Evolutionary conservation across 2,329 filamentous ascomycete species (phyloP).

Genomic region (Epichloe hybrida): DNA sequence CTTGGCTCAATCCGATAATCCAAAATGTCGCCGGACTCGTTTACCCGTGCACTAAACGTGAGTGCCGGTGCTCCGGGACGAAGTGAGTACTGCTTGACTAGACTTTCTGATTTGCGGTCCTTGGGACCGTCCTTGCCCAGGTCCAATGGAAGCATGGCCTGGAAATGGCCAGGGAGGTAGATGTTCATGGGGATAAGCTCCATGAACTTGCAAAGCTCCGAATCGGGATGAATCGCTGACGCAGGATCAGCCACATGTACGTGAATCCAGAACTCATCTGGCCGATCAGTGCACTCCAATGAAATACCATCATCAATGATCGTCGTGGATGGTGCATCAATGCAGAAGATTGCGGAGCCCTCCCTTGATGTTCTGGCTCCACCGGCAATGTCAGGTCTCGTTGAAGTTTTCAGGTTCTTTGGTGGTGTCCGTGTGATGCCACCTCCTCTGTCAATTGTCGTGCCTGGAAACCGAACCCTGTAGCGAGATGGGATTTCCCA

Average conservation of each 20-base stretch:
- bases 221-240: conserved; percentile 49
- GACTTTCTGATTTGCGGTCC: conserved; percentile 20
- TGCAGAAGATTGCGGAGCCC: conserved; percentile 52
- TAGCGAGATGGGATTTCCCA: conserved; percentile 58
- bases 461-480: conserved; percentile 38
- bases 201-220: conserved; percentile 45
- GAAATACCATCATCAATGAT: conserved; percentile 75
- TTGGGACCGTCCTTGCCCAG: conserved; percentile 16
- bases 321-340: conserved; percentile 51
- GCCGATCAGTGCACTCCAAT: conserved; percentile 41
- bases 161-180: conserved; percentile 44
- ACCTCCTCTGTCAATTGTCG: conserved; percentile 28
- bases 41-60: conserved; percentile 48
- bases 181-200: conserved; percentile 45
- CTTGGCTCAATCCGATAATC: conserved; percentile 42
- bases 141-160: conserved; percentile 41
- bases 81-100: conserved; percentile 42
- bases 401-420: conserved; percentile 19
- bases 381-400: conserved; percentile 30
- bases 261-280: conserved; percentile 58
- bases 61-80: conserved; percentile 36
- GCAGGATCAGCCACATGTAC: conserved; percentile 69
- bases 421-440: conserved; percentile 25
- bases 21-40: conserved; percentile 37
- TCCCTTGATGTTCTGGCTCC: conserved; percentile 45